phyloP scores from a whole-genome alignment of 2,329 filamentous ascomycete species.

The Calonectria ilicicola region DNA sequence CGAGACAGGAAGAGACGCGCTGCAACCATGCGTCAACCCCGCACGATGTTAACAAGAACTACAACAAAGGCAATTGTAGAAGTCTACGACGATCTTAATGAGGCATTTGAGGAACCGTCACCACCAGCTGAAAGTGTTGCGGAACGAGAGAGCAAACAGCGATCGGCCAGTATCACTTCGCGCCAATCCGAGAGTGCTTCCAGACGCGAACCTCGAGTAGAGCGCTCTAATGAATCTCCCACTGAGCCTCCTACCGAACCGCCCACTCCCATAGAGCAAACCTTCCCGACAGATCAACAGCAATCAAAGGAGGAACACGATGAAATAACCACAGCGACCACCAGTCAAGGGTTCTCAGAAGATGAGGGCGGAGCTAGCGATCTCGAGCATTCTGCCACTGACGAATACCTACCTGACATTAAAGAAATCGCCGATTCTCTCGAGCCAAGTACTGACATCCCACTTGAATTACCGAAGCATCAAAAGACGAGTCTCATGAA shows the following conservation, averaged over 20 bases:
- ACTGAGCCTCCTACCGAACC: slow-evolving; percentile 32
- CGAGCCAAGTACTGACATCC: slow-evolving; percentile 70
- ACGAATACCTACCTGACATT: slow-evolving; percentile 75
- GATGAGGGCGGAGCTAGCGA: slow-evolving; percentile 79
- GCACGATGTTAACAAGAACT: slow-evolving; percentile 85
- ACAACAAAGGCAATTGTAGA: slow-evolving; percentile 97
- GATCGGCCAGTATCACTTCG: slow-evolving; percentile 37
- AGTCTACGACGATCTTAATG: slow-evolving; percentile 92
- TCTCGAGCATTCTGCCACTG: slow-evolving; percentile 74
- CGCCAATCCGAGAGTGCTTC: slow-evolving; percentile 44
- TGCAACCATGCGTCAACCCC: slow-evolving; percentile 78
- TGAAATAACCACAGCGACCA: slow-evolving; percentile 41
- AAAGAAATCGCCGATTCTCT: slow-evolving; percentile 73
- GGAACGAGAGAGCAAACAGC: slow-evolving; percentile 49
- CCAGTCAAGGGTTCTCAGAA: slow-evolving; percentile 71
- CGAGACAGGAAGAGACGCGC: slow-evolving; percentile 86
- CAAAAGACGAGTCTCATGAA: slow-evolving; percentile 95
- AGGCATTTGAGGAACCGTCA: slow-evolving; percentile 87
- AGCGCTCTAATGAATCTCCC: slow-evolving; percentile 27
- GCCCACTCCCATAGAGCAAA: slow-evolving; percentile 39
- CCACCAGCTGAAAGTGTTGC: slow-evolving; percentile 57
- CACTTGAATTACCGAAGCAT: slow-evolving; percentile 86
- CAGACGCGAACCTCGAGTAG: slow-evolving; percentile 27
- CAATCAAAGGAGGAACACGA: slow-evolving; percentile 45
- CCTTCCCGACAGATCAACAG: slow-evolving; percentile 37